These are phyloP conservation scores for Gracilaria gracilis DNA, from an alignment of 23 red algal genomes.

Conservation along the genomic window DNA sequence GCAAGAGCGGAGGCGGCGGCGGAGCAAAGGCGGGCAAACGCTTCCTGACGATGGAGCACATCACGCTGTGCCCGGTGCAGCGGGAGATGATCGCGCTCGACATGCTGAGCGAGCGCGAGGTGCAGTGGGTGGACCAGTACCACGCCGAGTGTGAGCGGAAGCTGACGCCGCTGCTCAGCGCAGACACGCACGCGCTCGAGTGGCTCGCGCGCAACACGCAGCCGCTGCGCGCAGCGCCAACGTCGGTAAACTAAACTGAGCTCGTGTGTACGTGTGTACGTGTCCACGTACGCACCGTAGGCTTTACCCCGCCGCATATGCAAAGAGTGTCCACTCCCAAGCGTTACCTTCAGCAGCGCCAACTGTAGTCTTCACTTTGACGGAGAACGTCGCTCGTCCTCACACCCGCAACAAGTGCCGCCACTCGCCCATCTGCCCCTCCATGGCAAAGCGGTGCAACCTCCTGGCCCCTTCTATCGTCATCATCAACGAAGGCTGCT, in stretches of 20 bases:
- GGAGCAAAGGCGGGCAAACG: slow-evolving; percentile 27
- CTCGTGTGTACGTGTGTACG: too few relatives aligned
- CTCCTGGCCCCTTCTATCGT: slow-evolving; percentile 29
- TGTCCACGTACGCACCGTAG: too few relatives aligned
- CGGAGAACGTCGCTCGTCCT: not conserved
- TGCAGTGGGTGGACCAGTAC: slow-evolving; percentile 86
- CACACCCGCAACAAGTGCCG: not conserved
- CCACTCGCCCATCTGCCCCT: slow-evolving; percentile 1
- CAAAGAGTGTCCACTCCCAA: too few relatives aligned
- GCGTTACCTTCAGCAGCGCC: too few relatives aligned
- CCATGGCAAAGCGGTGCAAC: slow-evolving; percentile 35
- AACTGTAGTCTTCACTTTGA: too few relatives aligned
- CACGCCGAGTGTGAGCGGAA: slow-evolving; percentile 67
- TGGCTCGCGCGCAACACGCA: slow-evolving; percentile 52
- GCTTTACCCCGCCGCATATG: too few relatives aligned
- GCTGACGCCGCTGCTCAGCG: slow-evolving; percentile 68
- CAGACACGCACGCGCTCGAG: slow-evolving; percentile 39
- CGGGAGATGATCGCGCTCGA: slow-evolving; percentile 70
- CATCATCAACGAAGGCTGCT: not conserved
- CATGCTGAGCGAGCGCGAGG: slow-evolving; percentile 78
- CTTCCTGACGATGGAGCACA: slow-evolving; percentile 78
- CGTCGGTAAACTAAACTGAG: too few relatives aligned
- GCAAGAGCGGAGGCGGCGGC: slow-evolving; percentile 1
- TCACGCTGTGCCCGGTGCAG: slow-evolving; percentile 89
- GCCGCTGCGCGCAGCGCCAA: slow-evolving; percentile 8